Evolutionary conservation across 768 basidiomycete genomes (phyloP), one percentile per base, ranked within the genome.

Genomic region (Termitomyces sp.): DNA sequence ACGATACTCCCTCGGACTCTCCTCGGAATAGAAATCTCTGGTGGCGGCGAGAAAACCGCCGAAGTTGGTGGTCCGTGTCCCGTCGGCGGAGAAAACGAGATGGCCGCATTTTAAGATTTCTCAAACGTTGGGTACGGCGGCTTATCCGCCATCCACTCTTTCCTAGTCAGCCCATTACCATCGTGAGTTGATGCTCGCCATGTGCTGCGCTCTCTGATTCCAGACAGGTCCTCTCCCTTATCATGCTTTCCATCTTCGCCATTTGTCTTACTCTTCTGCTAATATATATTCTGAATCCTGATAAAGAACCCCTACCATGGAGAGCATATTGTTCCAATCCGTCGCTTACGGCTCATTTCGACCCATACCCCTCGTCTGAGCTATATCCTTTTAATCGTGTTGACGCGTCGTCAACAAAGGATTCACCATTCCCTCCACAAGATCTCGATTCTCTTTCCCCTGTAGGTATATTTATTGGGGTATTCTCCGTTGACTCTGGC

Each of bases 271-370:
- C 94, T 31, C 82, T 94, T 58, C 76, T 91, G 54, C 79, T 98
- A 71, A 94, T 94, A 66, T 89, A 97, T 71, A 81, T 95, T 59
- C 81, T 98, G 67, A 95, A 97, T 68, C 95, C 94, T 56, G 96
- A 98, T 79, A 98, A 97, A 70, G 86, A 89, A 52, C 89, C 94
- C 21, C 75, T 97, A 7, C 94, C 94, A 46, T 98, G 94, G 94
- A 84, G 94, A 63, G 85, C 87, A 21, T 97, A 96, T 68, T 98
- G 96, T 72, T 83, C 89, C 23, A 78, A 84, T 54, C 87, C 87
- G 48, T 62, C 76, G 56, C 74, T 78, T 60, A 64, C 74, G 51
- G 70, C 63, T 10, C 72, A 81, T 50, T 72, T 75, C 61, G 63
- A 79, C 57, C 50, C 64, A 58, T 67, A 69, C 53, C 66, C 69